Base-by-base conservation (phyloP, 805 yeast genomes). In the Saturnispora ahearnii region DNA sequence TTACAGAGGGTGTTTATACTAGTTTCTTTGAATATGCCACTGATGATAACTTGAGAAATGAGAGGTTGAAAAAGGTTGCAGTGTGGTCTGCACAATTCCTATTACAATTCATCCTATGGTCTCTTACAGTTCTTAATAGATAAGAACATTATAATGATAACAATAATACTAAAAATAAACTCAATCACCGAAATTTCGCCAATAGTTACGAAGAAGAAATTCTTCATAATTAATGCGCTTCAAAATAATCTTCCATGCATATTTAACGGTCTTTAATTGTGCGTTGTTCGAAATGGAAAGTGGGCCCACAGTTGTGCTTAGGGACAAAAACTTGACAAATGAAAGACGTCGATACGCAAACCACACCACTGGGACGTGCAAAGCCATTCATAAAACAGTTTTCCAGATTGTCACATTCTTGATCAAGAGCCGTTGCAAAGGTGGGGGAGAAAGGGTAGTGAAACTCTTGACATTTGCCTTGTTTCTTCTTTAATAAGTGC, bases 81-180 rank as follows among this genome's bases (percentile, higher is more conserved):
- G 87, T 91, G 62, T 93, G 98, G 98, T 79, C 96, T 2, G 65
- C 88, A 38, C 98, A 93, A 64, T 69, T 89, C 47, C 65, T 93
- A 24, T 73, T 91, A 30, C 99, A 93, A 63, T 69, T 88, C 46
- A 67, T 90, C 15, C 75, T 93, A 26, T 79, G 93, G 77, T 86
- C 96, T 41, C 69, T 90, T 22, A 95, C 95, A 3, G 81, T 88
- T 6, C 37, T 58, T 5, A 51, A 51, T 32, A 53, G 56, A 7
- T 56, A 30, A 13, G 15, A 18, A 18, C 2, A 18, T 18, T 18
- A 18, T 18, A 18, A 18, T 18, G 18, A 18, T 18, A 18, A 18
- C 18, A 18, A 18, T 18, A 18, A 18, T 18, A 18, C 18, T 18
- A 18, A 18, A 18, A 18, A 18, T 18, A 18, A 18, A 18, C 18